These are phyloP conservation scores for Parmales sp. DNA, from an alignment of 108 stramenopile genomes.

Conservation along the genomic window DNA sequence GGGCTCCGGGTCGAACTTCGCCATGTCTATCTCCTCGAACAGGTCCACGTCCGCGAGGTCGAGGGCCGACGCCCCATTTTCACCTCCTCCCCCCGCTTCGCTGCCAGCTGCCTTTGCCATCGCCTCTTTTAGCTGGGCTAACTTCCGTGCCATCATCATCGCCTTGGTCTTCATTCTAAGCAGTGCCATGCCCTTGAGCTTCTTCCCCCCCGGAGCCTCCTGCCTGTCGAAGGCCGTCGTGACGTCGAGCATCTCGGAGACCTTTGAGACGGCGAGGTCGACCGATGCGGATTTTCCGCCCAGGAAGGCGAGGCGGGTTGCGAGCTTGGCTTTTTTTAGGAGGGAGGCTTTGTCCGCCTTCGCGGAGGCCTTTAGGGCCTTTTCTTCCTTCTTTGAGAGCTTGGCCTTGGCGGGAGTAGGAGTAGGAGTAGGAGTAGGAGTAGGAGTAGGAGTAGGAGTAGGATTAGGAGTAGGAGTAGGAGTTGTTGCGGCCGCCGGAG, in stretches of 20 bases:
- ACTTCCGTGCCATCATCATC: constrained; percentile 8
- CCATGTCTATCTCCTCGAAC: constrained; percentile 8
- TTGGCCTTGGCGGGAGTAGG: not conserved
- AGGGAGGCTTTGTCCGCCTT: not conserved
- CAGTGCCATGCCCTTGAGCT: not conserved
- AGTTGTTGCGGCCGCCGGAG: not conserved
- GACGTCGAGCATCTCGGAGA: not conserved
- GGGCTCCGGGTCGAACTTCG: constrained; percentile 11
- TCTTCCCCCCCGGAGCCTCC: not conserved
- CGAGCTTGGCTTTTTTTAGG: not conserved
- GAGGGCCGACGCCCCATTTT: not conserved
- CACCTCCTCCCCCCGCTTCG: no score
- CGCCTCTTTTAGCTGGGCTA: not conserved
- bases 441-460: not conserved
- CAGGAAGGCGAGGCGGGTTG: not conserved
- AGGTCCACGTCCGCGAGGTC: constrained; percentile 7
- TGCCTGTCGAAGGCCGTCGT: not conserved
- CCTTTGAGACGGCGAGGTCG: not conserved
- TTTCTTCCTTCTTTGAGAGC: not conserved
- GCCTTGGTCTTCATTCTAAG: constrained; percentile 9
- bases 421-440: not conserved
- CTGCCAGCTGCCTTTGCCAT: not conserved
- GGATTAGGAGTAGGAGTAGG: not conserved
- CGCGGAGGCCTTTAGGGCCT: not conserved
- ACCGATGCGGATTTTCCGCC: constrained; percentile 3